phyloP scores from a whole-genome alignment of 192 early-diverging fungal genomes.

The Pilaira anomala region DNA sequence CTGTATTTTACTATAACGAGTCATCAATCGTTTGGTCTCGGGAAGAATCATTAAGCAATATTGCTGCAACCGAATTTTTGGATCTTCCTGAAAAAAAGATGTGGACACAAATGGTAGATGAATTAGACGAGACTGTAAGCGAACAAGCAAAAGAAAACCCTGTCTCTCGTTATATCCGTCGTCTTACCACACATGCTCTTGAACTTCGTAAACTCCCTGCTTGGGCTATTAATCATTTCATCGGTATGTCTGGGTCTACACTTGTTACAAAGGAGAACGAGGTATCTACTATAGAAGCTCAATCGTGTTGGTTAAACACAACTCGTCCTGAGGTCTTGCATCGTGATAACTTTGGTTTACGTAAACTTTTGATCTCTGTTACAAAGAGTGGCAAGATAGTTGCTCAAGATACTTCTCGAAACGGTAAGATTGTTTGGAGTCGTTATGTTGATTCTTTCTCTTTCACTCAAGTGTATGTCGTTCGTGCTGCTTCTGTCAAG shows the following conservation, averaged over 20 bases:
- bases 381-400: conserved; percentile 77
- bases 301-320: conserved; percentile 16
- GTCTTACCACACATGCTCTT: conserved; percentile 47
- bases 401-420: conserved; percentile 74
- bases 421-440: conserved; percentile 80
- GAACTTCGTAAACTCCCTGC: conserved; percentile 48
- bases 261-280: conserved; percentile 10
- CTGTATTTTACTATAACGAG: conserved; percentile 48
- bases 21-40: conserved; percentile 65
- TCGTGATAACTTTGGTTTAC: conserved; percentile 75
- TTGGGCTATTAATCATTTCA: conserved; percentile 41
- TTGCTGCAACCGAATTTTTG: conserved; percentile 67
- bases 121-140: conserved; percentile 56
- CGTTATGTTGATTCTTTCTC: conserved; percentile 45
- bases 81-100: conserved; percentile 74
- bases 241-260: conserved; percentile 15
- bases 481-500: conserved; percentile 61
- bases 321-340: conserved; percentile 31
- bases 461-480: conserved; percentile 44
- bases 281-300: conserved; percentile 7
- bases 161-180: conserved; percentile 62
- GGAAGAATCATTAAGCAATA: conserved; percentile 80
- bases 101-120: conserved; percentile 66
- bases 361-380: conserved; percentile 84
- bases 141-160: conserved; percentile 45